Evolutionary conservation across 2,329 filamentous ascomycete species (phyloP), one percentile per base, ranked within the genome.

Genomic region (Nigrospora oryzae): DNA sequence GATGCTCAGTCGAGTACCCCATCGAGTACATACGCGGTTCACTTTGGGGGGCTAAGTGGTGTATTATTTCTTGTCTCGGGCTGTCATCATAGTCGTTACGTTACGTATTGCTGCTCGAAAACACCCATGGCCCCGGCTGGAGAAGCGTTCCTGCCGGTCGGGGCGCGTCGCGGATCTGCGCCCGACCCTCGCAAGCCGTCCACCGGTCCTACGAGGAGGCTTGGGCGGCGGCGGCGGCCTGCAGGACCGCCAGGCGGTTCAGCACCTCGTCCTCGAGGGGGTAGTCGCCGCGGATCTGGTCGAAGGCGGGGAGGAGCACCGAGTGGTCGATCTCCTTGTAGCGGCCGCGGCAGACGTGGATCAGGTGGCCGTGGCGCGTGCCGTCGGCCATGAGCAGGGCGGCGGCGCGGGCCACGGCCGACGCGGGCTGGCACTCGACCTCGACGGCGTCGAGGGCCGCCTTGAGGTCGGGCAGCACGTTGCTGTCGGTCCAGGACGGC

Each of bases 271-370:
- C 66, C 44, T 69, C 66, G 5, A 38, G 47, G 5, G 56, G 56
- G 8, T 62, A 62, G 19, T 53, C 51, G 0, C 64, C 60, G 32
- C 52, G 57, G 28, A 68, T 58, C 4, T 49, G 47, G 12, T 59
- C 53, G 14, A 54, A 67, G 0, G 60, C 56, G 2, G 66, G 66
- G 5, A 59, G 51, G 10, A 68, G 43, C 2, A 68, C 46, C 3
- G 63, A 55, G 47, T 77, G 69, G 45, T 81, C 77, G 14, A 80
- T 66, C 56, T 81, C 77, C 46, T 61, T 65, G 52, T 69, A 76
- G 43, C 67, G 66, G 0, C 75, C 71, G 11, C 64, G 59, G 45
- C 62, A 62, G 11, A 73, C 64, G 49, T 74, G 76, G n/a, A 81
- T 65, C 23, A 74, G 55, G 32, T 81, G 68, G 3, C 74, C 76